A percentile compares a stretch with the other conserved stretches of the same genome.
Evolutionary conservation across 2,329 filamentous ascomycete species (phyloP).

Genomic region (Cadophora malorum): DNA sequence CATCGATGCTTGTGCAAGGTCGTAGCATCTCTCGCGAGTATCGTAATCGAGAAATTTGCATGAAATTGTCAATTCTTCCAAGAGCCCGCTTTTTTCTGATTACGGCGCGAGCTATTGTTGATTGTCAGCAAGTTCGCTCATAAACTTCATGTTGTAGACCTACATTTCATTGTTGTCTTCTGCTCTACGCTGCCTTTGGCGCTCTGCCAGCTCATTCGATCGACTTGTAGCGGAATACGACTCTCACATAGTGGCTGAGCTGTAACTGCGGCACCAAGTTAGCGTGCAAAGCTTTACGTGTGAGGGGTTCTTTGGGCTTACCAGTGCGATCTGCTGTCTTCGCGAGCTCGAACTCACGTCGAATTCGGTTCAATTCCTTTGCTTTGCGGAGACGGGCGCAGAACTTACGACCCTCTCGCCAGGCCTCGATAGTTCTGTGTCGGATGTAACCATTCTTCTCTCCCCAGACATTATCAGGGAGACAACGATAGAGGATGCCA

Average conservation of each 20-base stretch:
- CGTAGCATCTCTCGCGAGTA: not conserved
- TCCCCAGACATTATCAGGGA: not conserved
- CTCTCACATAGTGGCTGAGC: not conserved
- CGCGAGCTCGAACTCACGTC: not conserved
- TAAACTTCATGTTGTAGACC: not conserved
- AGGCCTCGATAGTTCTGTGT: not conserved
- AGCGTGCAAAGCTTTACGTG: not conserved
- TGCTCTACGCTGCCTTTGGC: not conserved
- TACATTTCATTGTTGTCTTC: not conserved
- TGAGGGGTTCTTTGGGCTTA: not conserved
- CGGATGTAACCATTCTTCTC: not conserved
- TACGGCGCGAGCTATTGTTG: slow-evolving; percentile 4
- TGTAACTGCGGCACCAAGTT: not conserved
- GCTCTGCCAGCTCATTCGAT: not conserved
- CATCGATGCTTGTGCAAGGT: not conserved
- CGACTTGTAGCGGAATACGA: not conserved
- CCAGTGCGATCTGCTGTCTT: not conserved
- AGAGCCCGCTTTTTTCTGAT: not conserved
- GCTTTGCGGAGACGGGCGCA: not conserved
- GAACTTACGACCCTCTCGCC: not conserved
- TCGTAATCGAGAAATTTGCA: not conserved
- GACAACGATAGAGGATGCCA: not conserved
- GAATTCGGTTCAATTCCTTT: not conserved
- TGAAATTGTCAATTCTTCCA: not conserved
- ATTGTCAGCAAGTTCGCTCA: not conserved